Evolutionary conservation across 2,329 filamentous ascomycete genomes (phyloP).

Genomic region (Pseudogymnoascus sp.): DNA sequence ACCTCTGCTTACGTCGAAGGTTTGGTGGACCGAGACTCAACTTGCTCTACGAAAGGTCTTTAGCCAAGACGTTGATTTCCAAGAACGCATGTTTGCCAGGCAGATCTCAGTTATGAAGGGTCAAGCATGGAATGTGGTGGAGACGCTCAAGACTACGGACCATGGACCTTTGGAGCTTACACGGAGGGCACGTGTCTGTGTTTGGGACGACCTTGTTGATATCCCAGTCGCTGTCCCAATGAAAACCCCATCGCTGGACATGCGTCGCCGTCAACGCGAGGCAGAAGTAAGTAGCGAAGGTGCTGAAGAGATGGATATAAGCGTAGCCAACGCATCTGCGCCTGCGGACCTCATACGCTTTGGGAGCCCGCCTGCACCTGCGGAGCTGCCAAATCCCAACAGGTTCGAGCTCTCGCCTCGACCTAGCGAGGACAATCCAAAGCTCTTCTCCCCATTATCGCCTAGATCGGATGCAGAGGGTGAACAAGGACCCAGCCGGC

Average conservation of each 20-base stretch:
- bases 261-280: conserved; percentile 54
- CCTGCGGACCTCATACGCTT: conserved; percentile 57
- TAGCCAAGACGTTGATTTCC: conserved; percentile 87
- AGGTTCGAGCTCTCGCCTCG: conserved; percentile 57
- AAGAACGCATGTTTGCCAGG: conserved; percentile 97
- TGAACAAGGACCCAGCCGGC: conserved; percentile 16
- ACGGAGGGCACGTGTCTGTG: conserved; percentile 79
- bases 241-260: conserved; percentile 75
- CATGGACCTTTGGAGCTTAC: conserved; percentile 93
- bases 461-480: conserved; percentile 10
- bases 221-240: conserved; percentile 91
- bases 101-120: conserved; percentile 99
- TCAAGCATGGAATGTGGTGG: conserved; percentile 98
- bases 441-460: conserved; percentile 17
- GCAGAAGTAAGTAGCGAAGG: conserved; percentile 37
- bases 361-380: conserved; percentile 37
- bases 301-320: conserved; percentile 92
- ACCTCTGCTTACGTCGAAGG: conserved; percentile 86
- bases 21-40: conserved; percentile 96
- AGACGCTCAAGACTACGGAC: conserved; percentile 86
- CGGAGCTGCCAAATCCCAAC: conserved; percentile 64
- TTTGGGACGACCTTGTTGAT: conserved; percentile 97
- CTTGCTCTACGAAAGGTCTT: conserved; percentile 79
- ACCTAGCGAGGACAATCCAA: conserved; percentile 21
- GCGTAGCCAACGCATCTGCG: conserved; percentile 54